phyloP scores from a whole-genome alignment of 192 early-diverging fungal species.

The Podochytrium sp. region DNA sequence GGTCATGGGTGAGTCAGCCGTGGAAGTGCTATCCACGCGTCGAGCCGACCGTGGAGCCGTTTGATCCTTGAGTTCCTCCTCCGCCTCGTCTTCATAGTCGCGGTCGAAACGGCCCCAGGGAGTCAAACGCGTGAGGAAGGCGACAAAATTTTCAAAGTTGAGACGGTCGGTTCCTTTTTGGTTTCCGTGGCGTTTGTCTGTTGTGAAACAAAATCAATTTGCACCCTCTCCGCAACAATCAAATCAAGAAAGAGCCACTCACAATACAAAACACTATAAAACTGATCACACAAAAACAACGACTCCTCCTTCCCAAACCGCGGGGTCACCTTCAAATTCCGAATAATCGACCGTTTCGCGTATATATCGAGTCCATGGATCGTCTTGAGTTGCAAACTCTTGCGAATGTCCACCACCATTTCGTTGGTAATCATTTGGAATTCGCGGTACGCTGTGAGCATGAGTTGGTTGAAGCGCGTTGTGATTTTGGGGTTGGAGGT shows the following conservation, averaged over 20 bases:
- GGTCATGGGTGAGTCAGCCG: not conserved
- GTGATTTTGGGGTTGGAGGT: slow-evolving; percentile 30
- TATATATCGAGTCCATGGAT: slow-evolving; percentile 92
- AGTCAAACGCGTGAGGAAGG: slow-evolving; percentile 44
- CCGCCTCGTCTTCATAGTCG: slow-evolving; percentile 41
- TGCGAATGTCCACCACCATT: slow-evolving; percentile 76
- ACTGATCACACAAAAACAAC: slow-evolving; percentile 86
- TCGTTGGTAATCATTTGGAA: slow-evolving; percentile 82
- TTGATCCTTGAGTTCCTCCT: slow-evolving; percentile 22
- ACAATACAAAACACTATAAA: slow-evolving; percentile 70
- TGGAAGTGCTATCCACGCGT: slow-evolving; percentile 2
- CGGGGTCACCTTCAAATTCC: slow-evolving; percentile 74
- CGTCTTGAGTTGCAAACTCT: slow-evolving; percentile 84
- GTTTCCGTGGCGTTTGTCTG: slow-evolving; percentile 36
- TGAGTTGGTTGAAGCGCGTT: slow-evolving; percentile 86
- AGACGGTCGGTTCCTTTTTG: slow-evolving; percentile 65
- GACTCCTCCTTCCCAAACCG: slow-evolving; percentile 88
- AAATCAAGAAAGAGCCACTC: not conserved
- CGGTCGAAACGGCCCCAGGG: slow-evolving; percentile 48
- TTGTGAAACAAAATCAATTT: slow-evolving; percentile 49
- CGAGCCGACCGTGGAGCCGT: not conserved
- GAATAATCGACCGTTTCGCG: slow-evolving; percentile 86
- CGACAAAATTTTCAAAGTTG: slow-evolving; percentile 76
- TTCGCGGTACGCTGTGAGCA: slow-evolving; percentile 88
- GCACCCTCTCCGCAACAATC: too few species aligned